phyloP scores from a whole-genome alignment of 2,329 filamentous ascomycete genomes.

The Cercospora berteroae region DNA sequence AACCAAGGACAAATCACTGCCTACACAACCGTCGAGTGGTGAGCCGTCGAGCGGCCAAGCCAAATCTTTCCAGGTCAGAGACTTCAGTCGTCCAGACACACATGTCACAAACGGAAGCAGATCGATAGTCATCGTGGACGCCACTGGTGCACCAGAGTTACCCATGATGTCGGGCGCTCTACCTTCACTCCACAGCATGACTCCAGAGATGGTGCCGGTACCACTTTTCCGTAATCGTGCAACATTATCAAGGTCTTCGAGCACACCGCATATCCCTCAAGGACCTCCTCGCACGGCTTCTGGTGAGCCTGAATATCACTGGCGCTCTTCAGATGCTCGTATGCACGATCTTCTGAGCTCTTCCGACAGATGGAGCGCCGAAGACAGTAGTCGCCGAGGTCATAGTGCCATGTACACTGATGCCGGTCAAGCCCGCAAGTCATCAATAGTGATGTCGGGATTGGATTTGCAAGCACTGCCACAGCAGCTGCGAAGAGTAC shows the following conservation, averaged over 20 bases:
- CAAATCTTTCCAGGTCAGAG: slow-evolving; percentile 19
- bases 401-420: slow-evolving; percentile 8
- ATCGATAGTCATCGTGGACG: slow-evolving; percentile 84
- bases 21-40: background rate
- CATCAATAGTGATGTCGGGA: slow-evolving; percentile 43
- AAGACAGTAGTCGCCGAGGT: slow-evolving; percentile 3
- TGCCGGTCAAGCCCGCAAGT: slow-evolving; percentile 32
- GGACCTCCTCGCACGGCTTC: slow-evolving; percentile 15
- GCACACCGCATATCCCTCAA: background rate
- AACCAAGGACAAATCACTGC: slow-evolving; percentile 13
- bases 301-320: slow-evolving; percentile 10
- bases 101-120: slow-evolving; percentile 77
- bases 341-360: slow-evolving; percentile 32
- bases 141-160: slow-evolving; percentile 54
- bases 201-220: slow-evolving; percentile 29
- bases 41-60: slow-evolving; percentile 3
- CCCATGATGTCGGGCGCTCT: slow-evolving; percentile 27
- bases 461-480: slow-evolving; percentile 37
- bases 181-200: slow-evolving; percentile 32
- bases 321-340: slow-evolving; percentile 20
- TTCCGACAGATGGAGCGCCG: slow-evolving; percentile 27
- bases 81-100: slow-evolving; percentile 41
- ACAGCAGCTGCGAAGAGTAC: slow-evolving; percentile 46
- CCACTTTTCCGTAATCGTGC: slow-evolving; percentile 28
- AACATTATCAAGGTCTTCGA: background rate